Evolutionary conservation across 2,329 filamentous ascomycete species (phyloP), one percentile per base, ranked within the genome.

Genomic region (Niveomyces coronatus): DNA sequence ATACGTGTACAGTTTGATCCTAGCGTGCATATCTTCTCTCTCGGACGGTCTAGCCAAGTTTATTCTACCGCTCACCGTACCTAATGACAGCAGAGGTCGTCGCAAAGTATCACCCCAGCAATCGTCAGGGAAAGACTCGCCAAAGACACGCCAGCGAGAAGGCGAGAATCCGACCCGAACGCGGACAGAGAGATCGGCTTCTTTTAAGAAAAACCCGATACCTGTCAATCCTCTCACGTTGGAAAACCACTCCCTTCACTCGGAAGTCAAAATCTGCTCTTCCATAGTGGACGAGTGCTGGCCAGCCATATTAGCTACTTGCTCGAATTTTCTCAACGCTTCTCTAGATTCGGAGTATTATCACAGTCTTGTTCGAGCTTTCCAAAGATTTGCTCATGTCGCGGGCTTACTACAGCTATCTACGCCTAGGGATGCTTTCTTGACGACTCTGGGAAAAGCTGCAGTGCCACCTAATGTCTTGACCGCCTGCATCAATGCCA

Each of bases 341-440:
- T 79, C 89, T 0, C 66, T 98, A 4, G 91, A 98, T 54, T 82
- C 85, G 1, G 87, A 95, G 37, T 95, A 91, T 49, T 98, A 96
- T 51, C 88, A 95, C 48, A 78, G 82, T 9, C 67, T 98, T 2
- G 89, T 98, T 17, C 76, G 91, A 47, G 85, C 89, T 0, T 94
- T 96, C 49, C 91, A 98, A 52, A 87, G 93, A 47, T 85, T 98
- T 51, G 84, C 91, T 1, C 93, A 98, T 55, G 89, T 96, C 3
- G 86, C 91, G 27, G 93, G 91, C 5, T 67, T 98, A 32, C 63
- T 98, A 8, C 79, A 88, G 45, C 72, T 96, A 9, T 67, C 73
- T 10, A 95, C 89, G 0, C 88, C 91, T 1, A 73, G 91, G 46
- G 91, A 98, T 66, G 91, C 91, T 1, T 93, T 98, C 51, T 67